Percentiles rank a stretch among this genome's conserved stretches.
Conservation (phyloP, 2,329 filamentous ascomycete genomes). For the Exophiala phaeomuriformis region DNA sequence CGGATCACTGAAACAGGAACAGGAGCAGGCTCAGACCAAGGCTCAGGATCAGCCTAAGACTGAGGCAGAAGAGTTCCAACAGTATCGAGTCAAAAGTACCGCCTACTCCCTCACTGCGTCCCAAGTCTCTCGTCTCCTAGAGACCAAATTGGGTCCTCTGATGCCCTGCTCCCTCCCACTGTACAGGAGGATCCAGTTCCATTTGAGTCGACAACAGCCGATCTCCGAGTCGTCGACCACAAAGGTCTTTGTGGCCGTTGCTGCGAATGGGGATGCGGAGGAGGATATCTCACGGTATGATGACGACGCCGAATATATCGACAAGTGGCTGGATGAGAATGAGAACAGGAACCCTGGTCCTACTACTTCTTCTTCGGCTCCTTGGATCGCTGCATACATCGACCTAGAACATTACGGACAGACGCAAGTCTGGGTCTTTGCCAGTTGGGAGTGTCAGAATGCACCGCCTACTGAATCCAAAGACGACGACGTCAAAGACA, state of each 20-base stretch:
- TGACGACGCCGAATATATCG: not conserved
- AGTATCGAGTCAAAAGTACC: not conserved
- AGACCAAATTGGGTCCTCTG: conserved; percentile 28
- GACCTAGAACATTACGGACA: conserved; percentile 36
- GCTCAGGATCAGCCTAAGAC: too few relatives aligned
- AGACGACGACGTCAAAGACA: not conserved
- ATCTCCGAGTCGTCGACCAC: conserved; percentile 29
- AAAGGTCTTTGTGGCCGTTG: conserved; percentile 14
- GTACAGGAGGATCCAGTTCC: conserved; percentile 36
- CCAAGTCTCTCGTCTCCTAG: conserved; percentile 6
- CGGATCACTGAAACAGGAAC: too few relatives aligned
- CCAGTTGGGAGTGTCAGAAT: conserved; percentile 33
- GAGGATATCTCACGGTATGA: not conserved
- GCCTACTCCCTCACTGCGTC: not conserved
- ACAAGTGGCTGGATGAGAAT: not conserved
- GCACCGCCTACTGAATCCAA: not conserved
- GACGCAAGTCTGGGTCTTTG: conserved; percentile 39
- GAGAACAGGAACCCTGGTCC: not conserved
- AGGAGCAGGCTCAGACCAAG: too few relatives aligned
- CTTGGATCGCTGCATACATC: conserved; percentile 37
- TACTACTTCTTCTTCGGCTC: not conserved
- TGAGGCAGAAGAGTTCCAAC: not conserved
- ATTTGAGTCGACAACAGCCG: conserved; percentile 25
- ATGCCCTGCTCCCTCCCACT: conserved; percentile 36
- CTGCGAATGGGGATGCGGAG: not conserved